Percentiles rank a stretch among this genome's conserved stretches.
Evolutionary conservation across 2,329 filamentous ascomycete species (phyloP).

Genomic region (Waltergamsia citrina): DNA sequence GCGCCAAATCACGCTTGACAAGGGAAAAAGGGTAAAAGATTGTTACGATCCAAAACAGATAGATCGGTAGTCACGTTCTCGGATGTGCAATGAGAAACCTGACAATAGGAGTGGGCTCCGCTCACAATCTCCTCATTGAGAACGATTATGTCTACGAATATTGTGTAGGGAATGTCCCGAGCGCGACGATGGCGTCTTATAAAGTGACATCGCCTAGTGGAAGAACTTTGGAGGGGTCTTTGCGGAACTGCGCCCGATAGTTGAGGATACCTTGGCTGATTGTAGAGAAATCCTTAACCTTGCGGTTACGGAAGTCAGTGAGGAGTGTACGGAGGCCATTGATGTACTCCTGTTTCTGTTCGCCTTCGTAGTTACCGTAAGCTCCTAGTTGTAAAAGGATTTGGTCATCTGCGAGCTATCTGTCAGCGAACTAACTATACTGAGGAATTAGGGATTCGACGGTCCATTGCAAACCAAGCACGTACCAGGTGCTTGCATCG

Average conservation of each 20-base stretch:
- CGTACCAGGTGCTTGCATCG: conserved; percentile 27
- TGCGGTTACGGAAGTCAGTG: conserved; percentile 46
- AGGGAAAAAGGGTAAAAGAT: neutral
- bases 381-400: conserved; percentile 64
- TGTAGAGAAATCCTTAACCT: conserved; percentile 54
- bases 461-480: too few species aligned
- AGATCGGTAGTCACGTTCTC: neutral
- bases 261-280: conserved; percentile 60
- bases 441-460: too few species aligned
- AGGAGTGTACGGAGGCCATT: conserved; percentile 53
- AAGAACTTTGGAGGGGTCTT: conserved; percentile 55
- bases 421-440: too few species aligned
- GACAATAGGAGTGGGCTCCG: too few species aligned
- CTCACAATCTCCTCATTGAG: too few species aligned
- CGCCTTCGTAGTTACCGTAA: conserved; percentile 52
- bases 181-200: too few species aligned
- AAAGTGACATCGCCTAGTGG: conserved; percentile 38
- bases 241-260: conserved; percentile 55
- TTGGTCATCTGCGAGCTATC: conserved; percentile 53
- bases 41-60: neutral
- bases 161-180: too few species aligned
- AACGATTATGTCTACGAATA: too few species aligned
- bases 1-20: too few species aligned
- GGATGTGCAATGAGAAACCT: neutral
- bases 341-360: conserved; percentile 53